These are phyloP conservation scores for Ceratocystis alfenasii DNA, from an alignment of 2,329 filamentous ascomycete species.

Conservation along the genomic window DNA sequence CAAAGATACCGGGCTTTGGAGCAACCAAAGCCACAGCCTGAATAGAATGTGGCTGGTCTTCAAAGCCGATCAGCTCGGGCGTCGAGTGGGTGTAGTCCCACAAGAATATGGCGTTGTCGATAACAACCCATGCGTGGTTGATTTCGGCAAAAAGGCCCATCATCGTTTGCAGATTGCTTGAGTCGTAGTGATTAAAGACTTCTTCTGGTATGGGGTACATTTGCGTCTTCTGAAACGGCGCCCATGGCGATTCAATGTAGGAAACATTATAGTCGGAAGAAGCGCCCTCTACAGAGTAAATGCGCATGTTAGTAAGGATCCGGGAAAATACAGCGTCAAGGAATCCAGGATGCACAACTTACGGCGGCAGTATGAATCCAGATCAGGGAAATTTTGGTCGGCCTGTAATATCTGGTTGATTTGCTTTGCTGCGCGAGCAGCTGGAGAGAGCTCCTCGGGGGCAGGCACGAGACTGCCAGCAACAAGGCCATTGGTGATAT, in stretches of 20 bases:
- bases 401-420: slow-evolving; percentile 67
- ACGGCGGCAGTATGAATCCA: slow-evolving; percentile 85
- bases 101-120: slow-evolving; percentile 90
- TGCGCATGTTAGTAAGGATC: slow-evolving; percentile 23
- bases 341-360: slow-evolving; percentile 33
- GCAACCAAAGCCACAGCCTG: slow-evolving; percentile 79
- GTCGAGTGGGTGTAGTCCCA: slow-evolving; percentile 97
- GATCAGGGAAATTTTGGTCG: slow-evolving; percentile 73
- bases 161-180: slow-evolving; percentile 71
- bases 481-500: slow-evolving; percentile 17
- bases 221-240: slow-evolving; percentile 77
- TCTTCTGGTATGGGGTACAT: slow-evolving; percentile 83
- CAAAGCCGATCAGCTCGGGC: slow-evolving; percentile 81
- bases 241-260: slow-evolving; percentile 55
- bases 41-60: slow-evolving; percentile 79
- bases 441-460: slow-evolving; percentile 45
- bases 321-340: background rate
- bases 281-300: slow-evolving; percentile 55
- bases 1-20: slow-evolving; percentile 78
- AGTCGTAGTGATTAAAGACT: slow-evolving; percentile 86
- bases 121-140: slow-evolving; percentile 88
- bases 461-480: slow-evolving; percentile 18
- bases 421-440: slow-evolving; percentile 68
- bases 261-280: slow-evolving; percentile 86
- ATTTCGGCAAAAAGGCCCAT: slow-evolving; percentile 94